A percentile compares a stretch with the other conserved stretches of the same genome.
phyloP scores from a whole-genome alignment of 2,329 filamentous ascomycete genomes.

The Botrytis aclada region DNA sequence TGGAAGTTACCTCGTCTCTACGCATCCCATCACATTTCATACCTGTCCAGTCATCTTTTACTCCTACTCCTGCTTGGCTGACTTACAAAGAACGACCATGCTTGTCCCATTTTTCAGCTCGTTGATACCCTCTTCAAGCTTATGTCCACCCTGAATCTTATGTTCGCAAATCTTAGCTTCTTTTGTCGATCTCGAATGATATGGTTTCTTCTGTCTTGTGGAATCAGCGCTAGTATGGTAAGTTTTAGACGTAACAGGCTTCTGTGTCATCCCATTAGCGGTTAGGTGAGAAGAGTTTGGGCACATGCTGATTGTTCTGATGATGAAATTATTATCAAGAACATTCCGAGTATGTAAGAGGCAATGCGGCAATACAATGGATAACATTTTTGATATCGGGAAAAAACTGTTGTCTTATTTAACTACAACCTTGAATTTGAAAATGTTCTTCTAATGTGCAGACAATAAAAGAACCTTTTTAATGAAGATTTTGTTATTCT shows the following conservation, averaged over 20 bases:
- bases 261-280: not conserved
- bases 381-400: not conserved
- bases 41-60: not conserved
- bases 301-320: not conserved
- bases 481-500: not conserved
- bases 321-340: not conserved
- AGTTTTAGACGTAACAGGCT: not conserved
- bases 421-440: not conserved
- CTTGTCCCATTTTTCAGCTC: not conserved
- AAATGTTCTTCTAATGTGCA: not conserved
- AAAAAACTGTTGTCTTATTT: not conserved
- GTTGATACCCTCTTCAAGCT: not conserved
- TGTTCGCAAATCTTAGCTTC: not conserved
- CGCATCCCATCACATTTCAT: not conserved
- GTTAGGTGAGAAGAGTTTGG: not conserved
- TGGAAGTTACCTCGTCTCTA: not conserved
- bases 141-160: not conserved
- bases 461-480: not conserved
- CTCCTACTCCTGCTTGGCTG: not conserved
- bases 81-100: not conserved
- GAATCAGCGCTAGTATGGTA: not conserved
- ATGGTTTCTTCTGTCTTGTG: not conserved
- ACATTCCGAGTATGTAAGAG: not conserved
- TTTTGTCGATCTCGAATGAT: not conserved
- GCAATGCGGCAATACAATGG: too few relatives aligned